These are phyloP conservation scores for Quambalaria eucalypti DNA, from an alignment of 1,284 basidiomycete genomes.

Conservation along the genomic window DNA sequence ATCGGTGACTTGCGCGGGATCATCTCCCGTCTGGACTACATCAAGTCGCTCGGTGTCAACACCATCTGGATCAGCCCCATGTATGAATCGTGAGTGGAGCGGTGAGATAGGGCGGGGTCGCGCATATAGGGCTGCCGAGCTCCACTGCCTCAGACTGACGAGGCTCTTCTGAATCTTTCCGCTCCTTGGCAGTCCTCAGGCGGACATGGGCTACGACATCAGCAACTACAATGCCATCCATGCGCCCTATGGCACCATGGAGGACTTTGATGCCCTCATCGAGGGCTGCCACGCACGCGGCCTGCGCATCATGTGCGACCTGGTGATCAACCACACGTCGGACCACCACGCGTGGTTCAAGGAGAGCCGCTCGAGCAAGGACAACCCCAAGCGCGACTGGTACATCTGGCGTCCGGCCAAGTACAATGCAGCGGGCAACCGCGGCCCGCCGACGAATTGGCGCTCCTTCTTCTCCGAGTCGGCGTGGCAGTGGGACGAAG, in stretches of 20 bases:
- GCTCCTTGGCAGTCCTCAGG: conserved; percentile 54
- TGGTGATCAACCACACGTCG: conserved; percentile 72
- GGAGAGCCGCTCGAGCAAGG: conserved; percentile 57
- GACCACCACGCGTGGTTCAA: conserved; percentile 68
- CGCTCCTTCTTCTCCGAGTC: conserved; percentile 35
- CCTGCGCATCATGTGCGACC: conserved; percentile 69
- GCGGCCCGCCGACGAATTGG: conserved; percentile 64
- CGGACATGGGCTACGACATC: conserved; percentile 24
- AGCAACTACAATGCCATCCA: conserved; percentile 21
- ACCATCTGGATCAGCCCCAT: conserved; percentile 68
- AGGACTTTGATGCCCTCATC: conserved; percentile 62
- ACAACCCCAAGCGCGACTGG: conserved; percentile 61
- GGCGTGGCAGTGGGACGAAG: conserved; percentile 65
- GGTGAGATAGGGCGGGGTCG: no score
- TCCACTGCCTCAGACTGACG: no score
- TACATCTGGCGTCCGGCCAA: conserved; percentile 66
- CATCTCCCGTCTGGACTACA: conserved; percentile 59
- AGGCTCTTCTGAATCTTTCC: no score
- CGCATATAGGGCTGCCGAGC: no score
- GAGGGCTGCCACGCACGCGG: conserved; percentile 57
- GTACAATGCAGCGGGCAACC: conserved; percentile 51
- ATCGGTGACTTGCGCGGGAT: conserved; percentile 68
- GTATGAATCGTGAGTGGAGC: no score
- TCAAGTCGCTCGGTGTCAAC: conserved; percentile 62
- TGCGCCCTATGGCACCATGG: conserved; percentile 63